Evolutionary conservation across 2,329 filamentous ascomycete genomes (phyloP), one percentile per base, ranked within the genome.

Genomic region (Aspergillus versicolor): DNA sequence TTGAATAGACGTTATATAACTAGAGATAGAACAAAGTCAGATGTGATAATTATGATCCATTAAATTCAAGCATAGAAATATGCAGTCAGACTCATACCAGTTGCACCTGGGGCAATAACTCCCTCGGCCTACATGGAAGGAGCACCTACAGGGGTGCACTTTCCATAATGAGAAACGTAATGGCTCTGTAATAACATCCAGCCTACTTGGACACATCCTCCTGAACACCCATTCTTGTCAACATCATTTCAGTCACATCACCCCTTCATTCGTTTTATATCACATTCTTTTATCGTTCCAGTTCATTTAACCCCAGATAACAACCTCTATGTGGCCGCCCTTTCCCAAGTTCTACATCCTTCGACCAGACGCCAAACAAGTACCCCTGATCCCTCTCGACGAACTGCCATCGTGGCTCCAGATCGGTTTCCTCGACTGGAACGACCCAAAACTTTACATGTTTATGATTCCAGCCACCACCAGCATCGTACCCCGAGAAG

Each of bases 361-460:
- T 37, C 71, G 77, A 2, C 67, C 70, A 2, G 72, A 73, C 38
- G 67, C 70, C 6, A 57, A 60, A 6, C 56, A 70, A 13, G 68
- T 74, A 11, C 77, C 77, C 7, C 64, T 80, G 24, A 70, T 80
- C 21, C 69, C 77, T 1, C 52, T 76, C 7, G 77, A 79, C 53
- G 77, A 80, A 63, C 63, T 80, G 3, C 77, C 77, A 3, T 44
- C 59, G 1, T 73, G 72, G 68, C 46, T 75, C 8, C 63, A 68
- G 15, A 30, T 76, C n/a, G 65, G 66, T 21, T 57, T 64, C 49
- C 64, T 61, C 56, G 57, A 66, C 15, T 65, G 63, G 46, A 61
- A 61, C n/a, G 58, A 63, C 27, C 34, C 47, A 2, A 44, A 51
- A 12, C 54, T 67, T 44, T 59, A 60, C 44, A 44, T 55, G 21